A percentile compares a stretch with the other conserved stretches of the same genome.
Conservation (phyloP, 306 rosid genomes). For the Cucumis hystrix region DNA sequence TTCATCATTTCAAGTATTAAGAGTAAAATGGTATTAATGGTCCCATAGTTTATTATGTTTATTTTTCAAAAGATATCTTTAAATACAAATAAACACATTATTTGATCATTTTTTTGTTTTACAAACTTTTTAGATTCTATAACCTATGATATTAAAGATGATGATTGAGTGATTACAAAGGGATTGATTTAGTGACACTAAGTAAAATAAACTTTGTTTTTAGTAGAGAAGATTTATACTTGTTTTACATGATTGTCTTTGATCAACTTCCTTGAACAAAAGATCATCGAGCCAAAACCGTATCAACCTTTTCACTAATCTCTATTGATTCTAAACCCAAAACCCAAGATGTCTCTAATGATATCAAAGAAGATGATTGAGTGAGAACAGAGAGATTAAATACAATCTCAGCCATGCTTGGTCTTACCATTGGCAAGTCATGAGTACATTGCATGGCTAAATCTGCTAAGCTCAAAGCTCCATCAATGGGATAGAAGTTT, state of each 20-base stretch:
- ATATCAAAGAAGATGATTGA: conserved; percentile 7
- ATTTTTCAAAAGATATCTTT: too few relatives aligned
- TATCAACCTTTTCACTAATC: neutral
- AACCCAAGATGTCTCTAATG: neutral
- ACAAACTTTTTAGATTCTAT: too few relatives aligned
- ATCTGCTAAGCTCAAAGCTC: conserved; percentile 40
- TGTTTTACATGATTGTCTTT: neutral
- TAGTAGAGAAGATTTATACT: neutral
- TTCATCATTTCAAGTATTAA: too few relatives aligned
- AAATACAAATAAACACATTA: too few relatives aligned
- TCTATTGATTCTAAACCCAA: neutral
- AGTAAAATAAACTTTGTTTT: neutral
- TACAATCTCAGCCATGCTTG: conserved; percentile 22
- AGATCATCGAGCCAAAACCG: neutral
- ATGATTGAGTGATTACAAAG: neutral
- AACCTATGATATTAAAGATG: neutral
- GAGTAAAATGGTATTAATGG: too few relatives aligned
- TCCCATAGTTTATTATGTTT: too few relatives aligned
- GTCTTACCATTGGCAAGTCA: conserved; percentile 22
- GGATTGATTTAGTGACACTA: neutral
- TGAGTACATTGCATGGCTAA: conserved; percentile 48
- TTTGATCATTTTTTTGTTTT: too few relatives aligned
- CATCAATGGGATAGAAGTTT: conserved; percentile 27
- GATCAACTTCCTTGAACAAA: neutral
- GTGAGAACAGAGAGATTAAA: conserved; percentile 17